phyloP scores from a whole-genome alignment of 768 basidiomycete genomes.

The Lanmaoa rubissima region DNA sequence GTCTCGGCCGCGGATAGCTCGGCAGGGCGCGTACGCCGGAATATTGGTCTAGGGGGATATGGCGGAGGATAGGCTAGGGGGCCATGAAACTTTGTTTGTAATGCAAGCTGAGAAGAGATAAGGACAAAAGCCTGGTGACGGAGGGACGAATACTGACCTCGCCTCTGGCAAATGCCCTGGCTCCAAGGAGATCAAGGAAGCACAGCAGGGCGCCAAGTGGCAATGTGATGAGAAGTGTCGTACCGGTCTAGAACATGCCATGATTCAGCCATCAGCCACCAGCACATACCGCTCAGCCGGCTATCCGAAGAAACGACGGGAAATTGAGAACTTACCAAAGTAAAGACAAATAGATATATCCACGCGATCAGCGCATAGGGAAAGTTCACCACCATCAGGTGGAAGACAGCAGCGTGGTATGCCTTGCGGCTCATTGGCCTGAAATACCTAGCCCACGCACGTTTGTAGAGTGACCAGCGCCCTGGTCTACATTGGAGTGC shows the following conservation, averaged over 20 bases:
- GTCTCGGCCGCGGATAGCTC: conserved; percentile 50
- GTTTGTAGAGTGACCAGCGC: conserved; percentile 14
- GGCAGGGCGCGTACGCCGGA: conserved; percentile 57
- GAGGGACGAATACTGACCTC: conserved; percentile 47
- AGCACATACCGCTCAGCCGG: conserved; percentile 1
- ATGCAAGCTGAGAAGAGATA: conserved; percentile 46
- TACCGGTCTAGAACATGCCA: conserved; percentile 55
- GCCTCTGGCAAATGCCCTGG: conserved; percentile 64
- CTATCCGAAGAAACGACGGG: background rate
- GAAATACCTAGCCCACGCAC: conserved; percentile 58
- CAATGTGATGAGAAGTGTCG: conserved; percentile 74
- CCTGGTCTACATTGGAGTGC: background rate
- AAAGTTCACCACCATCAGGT: conserved; percentile 73
- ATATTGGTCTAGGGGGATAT: conserved; percentile 70
- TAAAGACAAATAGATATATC: conserved; percentile 78
- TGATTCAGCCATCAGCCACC: conserved; percentile 15
- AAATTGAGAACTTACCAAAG: conserved; percentile 51
- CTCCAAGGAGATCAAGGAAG: conserved; percentile 75
- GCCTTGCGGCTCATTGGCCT: conserved; percentile 51
- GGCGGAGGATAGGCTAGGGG: conserved; percentile 63
- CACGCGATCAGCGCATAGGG: conserved; percentile 78
- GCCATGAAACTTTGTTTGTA: conserved; percentile 70
- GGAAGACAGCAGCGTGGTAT: conserved; percentile 68
- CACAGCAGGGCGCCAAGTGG: conserved; percentile 76
- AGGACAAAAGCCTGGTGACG: background rate